Base-by-base conservation (phyloP, 257 asterid genomes). In the Solanum pennellii region DNA sequence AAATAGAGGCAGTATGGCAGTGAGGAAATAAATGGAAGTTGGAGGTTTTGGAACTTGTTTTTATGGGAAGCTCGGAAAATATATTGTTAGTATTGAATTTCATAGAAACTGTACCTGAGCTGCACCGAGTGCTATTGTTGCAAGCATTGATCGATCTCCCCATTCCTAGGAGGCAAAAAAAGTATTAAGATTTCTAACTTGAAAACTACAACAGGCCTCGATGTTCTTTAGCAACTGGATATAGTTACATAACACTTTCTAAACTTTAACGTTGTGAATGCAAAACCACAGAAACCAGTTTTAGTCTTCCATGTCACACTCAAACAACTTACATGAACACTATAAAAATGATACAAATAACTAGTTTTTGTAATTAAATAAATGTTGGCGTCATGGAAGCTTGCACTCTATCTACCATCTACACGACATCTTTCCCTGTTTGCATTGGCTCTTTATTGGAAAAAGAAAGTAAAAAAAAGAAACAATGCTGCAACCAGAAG, bases 81-180 rank as follows among this genome's bases (percentile, higher is more conserved):
- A 47, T 47, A 47, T 9, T 1, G 42, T 47, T 47, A 11, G 69
- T 7, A 12, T 82, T 6, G 69, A 82, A 29, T 49, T 39, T 35
- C 60, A 49, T 37, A 60, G 86, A 85, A 60, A 77, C 66, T 31
- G 83, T 91, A 96, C 99, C 98, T 94, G 99, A 71, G 99, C 99
- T 56, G 99, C 99, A 74, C 99, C 99, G 16, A 96, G 94, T 82
- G 99, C 99, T 90, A 97, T 95, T 12, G 99, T 97, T 42, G 99
- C 99, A 75, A 97, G 96, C 99, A 97, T 97, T 5, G 99, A 97
- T 16, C 99, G 99, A 88, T 97, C 99, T 88, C 99, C 99, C 99
- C 98, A 94, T 94, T 95, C 98, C 98, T 94, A 62, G 62, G 56
- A 90, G 87, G 84, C 44, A 71, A 79, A 14, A 74, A 14, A 41